phyloP scores from a whole-genome alignment of 768 basidiomycete species.

The Kwoniella dejecticola region DNA sequence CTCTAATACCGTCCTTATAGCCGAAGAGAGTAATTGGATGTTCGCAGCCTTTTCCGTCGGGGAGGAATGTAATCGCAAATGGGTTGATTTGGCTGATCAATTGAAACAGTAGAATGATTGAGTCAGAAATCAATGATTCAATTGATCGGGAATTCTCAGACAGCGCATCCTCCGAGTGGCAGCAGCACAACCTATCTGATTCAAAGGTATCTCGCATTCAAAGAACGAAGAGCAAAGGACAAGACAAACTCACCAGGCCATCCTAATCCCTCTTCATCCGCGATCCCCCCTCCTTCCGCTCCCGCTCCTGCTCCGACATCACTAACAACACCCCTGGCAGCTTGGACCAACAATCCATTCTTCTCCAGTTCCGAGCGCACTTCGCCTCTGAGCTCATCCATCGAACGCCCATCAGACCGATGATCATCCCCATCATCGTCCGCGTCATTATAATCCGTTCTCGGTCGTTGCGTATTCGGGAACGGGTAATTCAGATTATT shows the following conservation, averaged over 20 bases:
- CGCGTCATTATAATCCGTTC: slow-evolving; percentile 19
- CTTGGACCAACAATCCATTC: slow-evolving; percentile 18
- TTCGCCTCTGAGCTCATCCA: slow-evolving; percentile 37
- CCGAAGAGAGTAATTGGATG: slow-evolving; percentile 74
- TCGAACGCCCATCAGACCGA: slow-evolving; percentile 34
- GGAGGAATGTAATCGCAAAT: slow-evolving; percentile 78
- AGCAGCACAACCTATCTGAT: too few relatives aligned
- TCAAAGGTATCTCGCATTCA: too few relatives aligned
- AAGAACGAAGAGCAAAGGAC: not conserved
- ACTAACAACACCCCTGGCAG: slow-evolving; percentile 16
- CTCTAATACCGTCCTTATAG: slow-evolving; percentile 88
- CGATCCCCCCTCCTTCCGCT: slow-evolving; percentile 44
- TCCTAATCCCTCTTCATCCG: slow-evolving; percentile 66
- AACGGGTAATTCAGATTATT: slow-evolving; percentile 11
- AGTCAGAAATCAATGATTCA: too few relatives aligned
- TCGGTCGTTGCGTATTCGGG: slow-evolving; percentile 1
- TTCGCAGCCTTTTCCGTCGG: slow-evolving; percentile 70
- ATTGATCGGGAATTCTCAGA: too few relatives aligned
- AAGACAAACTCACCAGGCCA: slow-evolving; percentile 79
- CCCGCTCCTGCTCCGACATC: slow-evolving; percentile 8
- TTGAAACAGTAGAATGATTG: too few relatives aligned
- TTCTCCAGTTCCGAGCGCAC: slow-evolving; percentile 36
- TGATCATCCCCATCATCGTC: slow-evolving; percentile 42
- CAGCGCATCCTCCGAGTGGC: too few relatives aligned
- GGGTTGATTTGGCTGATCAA: slow-evolving; percentile 87